Evolutionary conservation across 169 alveolate genomes (phyloP).

Genomic region (Fabrea salina): DNA sequence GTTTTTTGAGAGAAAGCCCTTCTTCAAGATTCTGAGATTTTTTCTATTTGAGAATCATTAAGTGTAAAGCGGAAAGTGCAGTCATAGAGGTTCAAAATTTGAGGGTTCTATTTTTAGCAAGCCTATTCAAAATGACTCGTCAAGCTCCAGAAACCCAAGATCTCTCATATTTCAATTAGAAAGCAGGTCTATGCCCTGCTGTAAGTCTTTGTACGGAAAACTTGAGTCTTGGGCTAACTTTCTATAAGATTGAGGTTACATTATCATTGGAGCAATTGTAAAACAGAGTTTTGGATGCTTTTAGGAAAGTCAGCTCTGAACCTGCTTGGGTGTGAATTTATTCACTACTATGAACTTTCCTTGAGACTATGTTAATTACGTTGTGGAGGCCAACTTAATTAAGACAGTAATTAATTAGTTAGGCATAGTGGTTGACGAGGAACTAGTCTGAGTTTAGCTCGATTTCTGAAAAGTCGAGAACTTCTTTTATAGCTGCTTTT

Average conservation of each 20-base stretch:
- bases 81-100: constrained; percentile 6
- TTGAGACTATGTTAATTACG: no score
- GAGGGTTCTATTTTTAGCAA: not conserved
- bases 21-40: no score
- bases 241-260: not conserved
- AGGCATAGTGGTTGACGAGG: no score
- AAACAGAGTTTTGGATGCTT: not conserved
- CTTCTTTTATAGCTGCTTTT: no score
- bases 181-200: not conserved
- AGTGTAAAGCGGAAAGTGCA: not conserved
- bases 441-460: no score
- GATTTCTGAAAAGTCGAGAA: no score
- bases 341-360: not conserved
- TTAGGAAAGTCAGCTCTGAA: not conserved
- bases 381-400: no score
- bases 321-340: not conserved
- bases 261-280: not conserved
- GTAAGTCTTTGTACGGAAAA: not conserved
- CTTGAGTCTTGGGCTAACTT: not conserved
- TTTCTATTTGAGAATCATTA: not conserved
- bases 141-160: constrained; percentile 30
- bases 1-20: no score
- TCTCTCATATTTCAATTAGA: not conserved
- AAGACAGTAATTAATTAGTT: no score
- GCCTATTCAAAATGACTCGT: not conserved